phyloP scores from a whole-genome alignment of 164 flowering plant species.

The Vitis riparia region DNA sequence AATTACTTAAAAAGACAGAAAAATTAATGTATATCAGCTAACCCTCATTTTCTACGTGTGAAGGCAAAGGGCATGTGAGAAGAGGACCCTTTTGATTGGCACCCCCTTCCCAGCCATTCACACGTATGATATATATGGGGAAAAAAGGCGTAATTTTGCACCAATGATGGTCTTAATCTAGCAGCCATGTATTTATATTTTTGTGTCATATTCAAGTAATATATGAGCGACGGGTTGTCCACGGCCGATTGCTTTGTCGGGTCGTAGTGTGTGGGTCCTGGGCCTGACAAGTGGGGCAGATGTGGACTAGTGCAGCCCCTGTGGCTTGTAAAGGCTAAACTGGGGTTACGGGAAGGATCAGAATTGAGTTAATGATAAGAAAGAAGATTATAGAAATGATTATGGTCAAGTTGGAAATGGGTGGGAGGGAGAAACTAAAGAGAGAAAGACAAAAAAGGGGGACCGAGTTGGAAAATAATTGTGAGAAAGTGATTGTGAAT shows the following conservation, averaged over 20 bases:
- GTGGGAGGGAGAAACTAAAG: too few species aligned
- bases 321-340: too few species aligned
- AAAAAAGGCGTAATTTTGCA: background rate
- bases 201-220: too few species aligned
- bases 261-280: background rate
- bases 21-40: background rate
- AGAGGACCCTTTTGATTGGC: background rate
- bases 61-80: background rate
- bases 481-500: too few species aligned
- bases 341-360: too few species aligned
- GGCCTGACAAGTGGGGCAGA: background rate
- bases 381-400: too few species aligned
- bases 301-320: background rate
- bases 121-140: background rate
- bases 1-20: too few species aligned
- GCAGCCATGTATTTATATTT: background rate
- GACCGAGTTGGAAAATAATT: too few species aligned
- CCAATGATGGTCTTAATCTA: background rate
- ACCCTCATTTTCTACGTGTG: background rate
- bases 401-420: too few species aligned
- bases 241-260: slow-evolving; percentile 5
- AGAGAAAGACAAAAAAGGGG: too few species aligned
- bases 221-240: too few species aligned
- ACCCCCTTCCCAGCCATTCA: background rate
- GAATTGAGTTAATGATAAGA: too few species aligned